Base-by-base conservation (phyloP, 371 early-diverging fungal genomes). In the Zychaea mexicana region DNA sequence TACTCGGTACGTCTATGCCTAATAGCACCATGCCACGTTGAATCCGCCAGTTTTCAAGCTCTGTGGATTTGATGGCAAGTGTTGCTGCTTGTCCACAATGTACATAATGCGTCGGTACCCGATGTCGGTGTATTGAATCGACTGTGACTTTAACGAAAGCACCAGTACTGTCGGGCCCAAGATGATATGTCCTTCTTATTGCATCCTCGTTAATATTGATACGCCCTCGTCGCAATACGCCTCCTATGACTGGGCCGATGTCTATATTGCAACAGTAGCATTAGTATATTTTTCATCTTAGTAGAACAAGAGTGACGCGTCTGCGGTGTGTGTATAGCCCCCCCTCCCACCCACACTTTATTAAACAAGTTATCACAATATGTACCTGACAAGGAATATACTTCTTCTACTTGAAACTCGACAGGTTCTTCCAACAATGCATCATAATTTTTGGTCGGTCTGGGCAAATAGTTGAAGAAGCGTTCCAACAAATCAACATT, bases 1-100 rank as follows among this genome's bases (percentile, higher is more conserved):
- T 90, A 3, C 66, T 69, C 6, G 82, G 73, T 0, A 66, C 59
- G 21, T 80, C 78, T 1, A 78, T 73, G 19, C 73, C 84, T 2
- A 96, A 57, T 31, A 96, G 70, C 0, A 95, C 96, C 94, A 95
- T 94, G 9, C 97, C 96, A 62, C 92, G 92, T 52, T 91, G 82
- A 28, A 93, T 77, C 38, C 82, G 79, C 68, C 5, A 24, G 22
- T 49, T 19, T 17, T 68, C 62, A 68, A 80, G 39, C 79, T 71
- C 61, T 1, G 58, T 52, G 1, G 66, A 58, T 62, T 90, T 88
- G 17, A 97, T 75, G 5, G 93, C 95, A 52, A 97, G 81, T 2
- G 91, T 87, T 10, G 92, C 94, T 33, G 90, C 85, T 60, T 97
- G 96, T 3, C 97, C 96, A 0, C 93, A 88, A 42, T 84, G 84